Conservation (phyloP, 2,329 filamentous ascomycete genomes). For the Diplodia intermedia region DNA sequence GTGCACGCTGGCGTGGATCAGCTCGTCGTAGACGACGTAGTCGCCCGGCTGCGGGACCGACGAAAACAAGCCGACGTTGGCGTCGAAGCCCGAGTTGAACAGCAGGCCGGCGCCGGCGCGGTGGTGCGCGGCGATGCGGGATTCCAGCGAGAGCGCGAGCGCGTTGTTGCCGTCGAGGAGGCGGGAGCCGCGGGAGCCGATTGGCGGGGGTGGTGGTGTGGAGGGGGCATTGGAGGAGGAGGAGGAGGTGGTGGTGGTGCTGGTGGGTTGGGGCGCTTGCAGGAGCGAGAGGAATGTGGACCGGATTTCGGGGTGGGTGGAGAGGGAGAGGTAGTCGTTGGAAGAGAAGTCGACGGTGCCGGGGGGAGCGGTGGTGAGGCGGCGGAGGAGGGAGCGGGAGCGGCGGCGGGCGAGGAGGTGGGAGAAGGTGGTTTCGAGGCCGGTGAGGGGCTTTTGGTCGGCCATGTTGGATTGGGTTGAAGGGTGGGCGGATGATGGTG, state of each 20-base stretch:
- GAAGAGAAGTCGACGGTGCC: constrained; percentile 66
- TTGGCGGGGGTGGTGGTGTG: constrained; percentile 61
- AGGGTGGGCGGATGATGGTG: background rate
- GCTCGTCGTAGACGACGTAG: constrained; percentile 72
- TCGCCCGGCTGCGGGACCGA: constrained; percentile 54
- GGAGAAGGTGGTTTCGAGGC: constrained; percentile 40
- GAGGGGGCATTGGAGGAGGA: constrained; percentile 58
- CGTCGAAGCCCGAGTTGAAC: constrained; percentile 64
- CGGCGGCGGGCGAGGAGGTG: constrained; percentile 51
- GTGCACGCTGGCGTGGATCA: constrained; percentile 79
- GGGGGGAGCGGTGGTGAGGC: constrained; percentile 40
- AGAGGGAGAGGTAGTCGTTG: constrained; percentile 70
- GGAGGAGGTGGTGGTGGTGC: constrained; percentile 68
- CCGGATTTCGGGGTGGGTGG: constrained; percentile 56
- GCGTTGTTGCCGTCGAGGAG: constrained; percentile 69
- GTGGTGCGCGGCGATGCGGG: constrained; percentile 66
- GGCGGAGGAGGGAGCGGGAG: constrained; percentile 44
- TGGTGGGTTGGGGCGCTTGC: constrained; percentile 30
- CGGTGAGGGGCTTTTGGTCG: constrained; percentile 1
- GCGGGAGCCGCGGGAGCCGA: constrained; percentile 66
- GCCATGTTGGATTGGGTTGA: background rate
- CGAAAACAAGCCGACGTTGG: constrained; percentile 57
- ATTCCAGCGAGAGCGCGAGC: constrained; percentile 66
- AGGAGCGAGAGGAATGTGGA: constrained; percentile 58
- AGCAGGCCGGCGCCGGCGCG: constrained; percentile 63